Evolutionary conservation across 78 protist species (phyloP), one percentile per base, ranked within the genome.

Genomic region (Chrysochromulina parva): DNA sequence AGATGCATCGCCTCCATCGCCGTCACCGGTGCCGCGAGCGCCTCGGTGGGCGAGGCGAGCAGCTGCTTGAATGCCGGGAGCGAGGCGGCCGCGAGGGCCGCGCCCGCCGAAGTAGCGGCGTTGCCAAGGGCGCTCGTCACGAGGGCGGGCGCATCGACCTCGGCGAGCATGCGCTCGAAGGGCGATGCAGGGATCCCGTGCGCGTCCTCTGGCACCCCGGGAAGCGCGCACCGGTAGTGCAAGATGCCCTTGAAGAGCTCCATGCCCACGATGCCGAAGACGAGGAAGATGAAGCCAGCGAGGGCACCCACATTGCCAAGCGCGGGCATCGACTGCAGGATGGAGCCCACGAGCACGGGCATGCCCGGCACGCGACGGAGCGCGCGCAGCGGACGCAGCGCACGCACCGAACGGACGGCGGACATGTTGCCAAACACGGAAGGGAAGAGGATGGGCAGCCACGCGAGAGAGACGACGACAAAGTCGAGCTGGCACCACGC

Each of bases 371-470:
- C 73, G 5, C 52, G 80, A n/a, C 47, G 11, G 28, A 93, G 69
- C 14, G 90, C 6, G 5, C 94, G 91, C 17, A 93, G 92, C 38
- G 94, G 92, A 1, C 94, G 94, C 16, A 93, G 92, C 24, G 90
- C 94, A 6, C 94, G 78, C 14, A 88, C 26, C 22, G 59, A 11
- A 0, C 94, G 94, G 47, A 93, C 10, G 2, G 89, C 90, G 5
- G 88, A 59, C 4, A 62, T 0, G 54, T 60, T 54, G n/a, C 81
- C 69, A 38, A 38, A 38, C 38, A 38, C 38, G 38, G 38, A 38
- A 38, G 38, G 38, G 38, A 38, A 38, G 38, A 38, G 38, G 38
- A 38, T 38, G 38, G 38, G 38, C 17, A 85, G 67, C 73, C 62
- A 89, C 19, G 65, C 69, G 4, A 80, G 48, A 4, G 54, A 1